Evolutionary conservation across 2,329 filamentous ascomycete genomes (phyloP).

Genomic region (Fusarium tuaranense): DNA sequence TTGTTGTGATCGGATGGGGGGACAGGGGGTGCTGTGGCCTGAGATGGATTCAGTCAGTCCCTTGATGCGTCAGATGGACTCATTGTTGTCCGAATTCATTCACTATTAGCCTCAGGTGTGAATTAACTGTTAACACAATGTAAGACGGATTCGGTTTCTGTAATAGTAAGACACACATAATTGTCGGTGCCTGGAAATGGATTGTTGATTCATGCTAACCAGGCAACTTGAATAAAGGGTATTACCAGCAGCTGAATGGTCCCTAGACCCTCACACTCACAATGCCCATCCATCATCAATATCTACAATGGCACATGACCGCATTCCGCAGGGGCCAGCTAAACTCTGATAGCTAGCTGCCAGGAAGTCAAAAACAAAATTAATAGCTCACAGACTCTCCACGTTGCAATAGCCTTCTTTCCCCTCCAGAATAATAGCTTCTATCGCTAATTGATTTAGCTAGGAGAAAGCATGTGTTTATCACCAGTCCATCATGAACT

Average conservation of each 20-base stretch:
- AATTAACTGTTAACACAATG: neutral
- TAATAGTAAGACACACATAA: neutral
- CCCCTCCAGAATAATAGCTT: neutral
- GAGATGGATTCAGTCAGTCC: neutral
- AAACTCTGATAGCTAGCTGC: neutral
- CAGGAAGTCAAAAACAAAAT: neutral
- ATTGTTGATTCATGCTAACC: neutral
- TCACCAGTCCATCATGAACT: slow-evolving; percentile 5
- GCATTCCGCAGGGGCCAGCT: neutral
- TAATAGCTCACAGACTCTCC: neutral
- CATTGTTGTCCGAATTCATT: neutral
- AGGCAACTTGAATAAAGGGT: neutral
- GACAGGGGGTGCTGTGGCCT: neutral
- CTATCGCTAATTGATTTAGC: neutral
- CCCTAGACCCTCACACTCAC: neutral
- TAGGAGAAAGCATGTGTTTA: neutral
- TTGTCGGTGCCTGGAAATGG: neutral
- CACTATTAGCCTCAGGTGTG: neutral
- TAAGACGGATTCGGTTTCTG: neutral
- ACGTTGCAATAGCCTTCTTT: neutral
- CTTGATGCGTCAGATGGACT: neutral
- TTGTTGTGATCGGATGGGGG: neutral
- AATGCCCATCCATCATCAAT: neutral
- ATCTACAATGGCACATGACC: neutral
- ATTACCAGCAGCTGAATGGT: neutral